phyloP scores from a whole-genome alignment of 163 green algal genomes.

The Coccomyxa subellipsoidea region DNA sequence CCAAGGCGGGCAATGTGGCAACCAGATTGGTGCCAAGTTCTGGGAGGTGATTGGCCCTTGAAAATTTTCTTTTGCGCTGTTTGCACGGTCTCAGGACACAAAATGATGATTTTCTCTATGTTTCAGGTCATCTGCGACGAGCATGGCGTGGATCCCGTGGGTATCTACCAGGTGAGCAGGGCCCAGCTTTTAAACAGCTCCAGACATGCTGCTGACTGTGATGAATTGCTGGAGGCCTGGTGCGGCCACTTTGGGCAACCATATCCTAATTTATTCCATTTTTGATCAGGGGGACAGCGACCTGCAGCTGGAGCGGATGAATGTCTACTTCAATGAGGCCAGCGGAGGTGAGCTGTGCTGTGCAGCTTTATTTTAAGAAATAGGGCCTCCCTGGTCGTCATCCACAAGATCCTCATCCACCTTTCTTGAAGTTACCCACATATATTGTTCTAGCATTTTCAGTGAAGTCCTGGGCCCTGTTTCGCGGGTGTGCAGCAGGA shows the following conservation, averaged over 20 bases:
- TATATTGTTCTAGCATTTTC: conserved; percentile 57
- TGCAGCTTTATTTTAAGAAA: neutral
- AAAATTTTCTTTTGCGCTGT: too few species aligned
- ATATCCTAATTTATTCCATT: neutral
- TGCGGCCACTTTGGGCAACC: neutral
- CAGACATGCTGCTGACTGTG: neutral
- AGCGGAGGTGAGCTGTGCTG: conserved; percentile 43
- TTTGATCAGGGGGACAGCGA: conserved; percentile 76
- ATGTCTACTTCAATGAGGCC: conserved; percentile 99
- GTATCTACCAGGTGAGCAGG: conserved; percentile 69
- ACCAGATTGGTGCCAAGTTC: conserved; percentile 99
- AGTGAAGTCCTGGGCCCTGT: neutral
- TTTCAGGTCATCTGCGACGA: conserved; percentile 88
- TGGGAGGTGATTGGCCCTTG: conserved; percentile 62
- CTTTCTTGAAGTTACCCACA: conserved; percentile 99
- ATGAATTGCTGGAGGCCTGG: neutral
- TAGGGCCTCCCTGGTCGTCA: neutral
- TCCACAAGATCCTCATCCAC: conserved; percentile 98
- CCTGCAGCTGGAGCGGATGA: conserved; percentile 97
- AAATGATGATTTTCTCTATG: neutral
- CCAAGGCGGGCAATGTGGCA: conserved; percentile 70
- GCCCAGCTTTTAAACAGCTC: neutral
- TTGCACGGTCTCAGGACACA: neutral
- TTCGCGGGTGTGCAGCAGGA: neutral
- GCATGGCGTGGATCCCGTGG: conserved; percentile 84